Base-by-base conservation (phyloP, 2,329 filamentous ascomycete genomes). In the Scedosporium apiospermum region DNA sequence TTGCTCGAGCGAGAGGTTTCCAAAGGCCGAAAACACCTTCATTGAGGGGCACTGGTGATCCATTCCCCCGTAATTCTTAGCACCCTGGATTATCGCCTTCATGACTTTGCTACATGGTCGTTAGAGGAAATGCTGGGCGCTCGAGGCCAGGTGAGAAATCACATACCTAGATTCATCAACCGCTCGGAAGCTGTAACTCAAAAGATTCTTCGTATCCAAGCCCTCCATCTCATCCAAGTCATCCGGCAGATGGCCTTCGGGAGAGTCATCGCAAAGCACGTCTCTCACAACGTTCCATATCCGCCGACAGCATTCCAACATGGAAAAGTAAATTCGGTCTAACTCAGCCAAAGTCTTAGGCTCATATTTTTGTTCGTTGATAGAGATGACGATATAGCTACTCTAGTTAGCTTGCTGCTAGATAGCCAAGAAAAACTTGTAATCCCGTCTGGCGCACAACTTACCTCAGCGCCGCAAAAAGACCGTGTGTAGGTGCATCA, bases 101-200 rank as follows among this genome's bases (percentile, higher is more conserved):
- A 74, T 71, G 4, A 96, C 76, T 63, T 91, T 86, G 72, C 91
- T 95, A 18, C 3, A 10, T n/a, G 4, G 2, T 58, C 72, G 65
- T 73, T 67, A 66, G 65, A 42, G 18, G 27, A 14, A 23, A 30
- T 10, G 51, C 21, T 41, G 30, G 4, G 10, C 10, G 34, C 10
- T 27, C 26, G 26, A 14, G 12, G 6, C 4, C 38, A 42, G 46
- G 26, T 14, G 41, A 14, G 57, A 60, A 21, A 18, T 23, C 64
- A 62, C 75, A 65, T 77, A 91, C 89, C 91, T 96, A 26, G 93
- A 91, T 75, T 99, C 95, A 65, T 96, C 93, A n/a, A 97, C 80
- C 5, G 92, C 91, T 68, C 95, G 86, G 82, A 96, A 99, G 65
- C 92, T 96, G 73, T 95, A 99, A 66, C 93, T 98, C 57, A 99